Evolutionary conservation across 2,329 filamentous ascomycete species (phyloP).

Genomic region (Aspergillus tamarii): DNA sequence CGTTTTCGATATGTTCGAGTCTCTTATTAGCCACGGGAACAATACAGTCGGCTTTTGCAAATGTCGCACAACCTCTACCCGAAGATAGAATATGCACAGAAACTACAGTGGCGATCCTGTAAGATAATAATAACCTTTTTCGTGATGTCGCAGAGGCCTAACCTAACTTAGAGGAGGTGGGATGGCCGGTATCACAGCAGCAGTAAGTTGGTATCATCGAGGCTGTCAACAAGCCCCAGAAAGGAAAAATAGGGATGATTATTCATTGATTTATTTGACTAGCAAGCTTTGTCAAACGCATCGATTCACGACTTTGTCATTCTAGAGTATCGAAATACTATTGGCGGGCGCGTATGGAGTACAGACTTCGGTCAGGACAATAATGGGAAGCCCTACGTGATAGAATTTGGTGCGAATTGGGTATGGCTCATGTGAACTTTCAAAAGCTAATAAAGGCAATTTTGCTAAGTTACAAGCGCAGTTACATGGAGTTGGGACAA

Average conservation of each 20-base stretch:
- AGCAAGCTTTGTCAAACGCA: slow-evolving; percentile 64
- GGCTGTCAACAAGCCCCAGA: not conserved
- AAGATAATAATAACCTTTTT: slow-evolving; percentile 9
- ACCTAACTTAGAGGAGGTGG: slow-evolving; percentile 54
- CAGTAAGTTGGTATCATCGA: slow-evolving; percentile 40
- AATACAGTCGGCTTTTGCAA: slow-evolving; percentile 9
- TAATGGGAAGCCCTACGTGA: slow-evolving; percentile 57
- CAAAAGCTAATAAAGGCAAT: not conserved
- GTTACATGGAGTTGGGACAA: slow-evolving; percentile 47
- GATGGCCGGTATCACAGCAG: slow-evolving; percentile 65
- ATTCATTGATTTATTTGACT: slow-evolving; percentile 10
- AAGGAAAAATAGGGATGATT: not conserved
- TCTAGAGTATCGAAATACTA: slow-evolving; percentile 63
- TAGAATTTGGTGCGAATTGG: slow-evolving; percentile 73
- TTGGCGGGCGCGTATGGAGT: slow-evolving; percentile 66
- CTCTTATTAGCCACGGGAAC: not conserved
- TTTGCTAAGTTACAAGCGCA: slow-evolving; percentile 15
- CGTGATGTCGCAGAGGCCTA: not conserved
- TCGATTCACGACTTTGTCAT: slow-evolving; percentile 68
- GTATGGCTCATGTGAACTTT: slow-evolving; percentile 27
- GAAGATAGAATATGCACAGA: slow-evolving; percentile 28
- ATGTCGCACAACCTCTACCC: slow-evolving; percentile 23
- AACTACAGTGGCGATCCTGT: slow-evolving; percentile 41
- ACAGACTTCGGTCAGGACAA: slow-evolving; percentile 57
- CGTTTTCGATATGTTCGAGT: not conserved